Conservation (phyloP, 192 early-diverging fungal species). For the Polychytrium aggregatum region DNA sequence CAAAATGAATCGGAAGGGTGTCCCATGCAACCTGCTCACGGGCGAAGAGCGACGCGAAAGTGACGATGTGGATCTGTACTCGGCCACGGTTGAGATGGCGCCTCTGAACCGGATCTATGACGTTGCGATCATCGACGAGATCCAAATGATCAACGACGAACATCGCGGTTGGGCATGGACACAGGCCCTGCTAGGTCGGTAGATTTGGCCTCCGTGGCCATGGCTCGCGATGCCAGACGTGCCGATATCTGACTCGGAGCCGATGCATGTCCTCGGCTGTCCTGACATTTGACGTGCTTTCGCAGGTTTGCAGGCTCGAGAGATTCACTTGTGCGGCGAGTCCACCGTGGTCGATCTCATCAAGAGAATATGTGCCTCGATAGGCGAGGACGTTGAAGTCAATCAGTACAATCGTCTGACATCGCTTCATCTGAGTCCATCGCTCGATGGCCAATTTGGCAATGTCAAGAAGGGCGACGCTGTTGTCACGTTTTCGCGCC, state of each 20-base stretch:
- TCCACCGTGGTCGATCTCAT: conserved; percentile 72
- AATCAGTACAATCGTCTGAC: conserved; percentile 72
- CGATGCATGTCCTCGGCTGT: too few species aligned
- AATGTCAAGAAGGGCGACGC: conserved; percentile 72
- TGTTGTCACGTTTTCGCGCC: conserved; percentile 80
- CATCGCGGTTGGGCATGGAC: conserved; percentile 95
- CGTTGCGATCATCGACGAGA: conserved; percentile 92
- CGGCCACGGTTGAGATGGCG: conserved; percentile 90
- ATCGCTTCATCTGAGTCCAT: conserved; percentile 39
- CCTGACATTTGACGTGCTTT: too few species aligned
- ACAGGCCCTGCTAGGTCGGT: conserved; percentile 56
- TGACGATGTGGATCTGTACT: conserved; percentile 36
- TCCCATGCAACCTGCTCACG: conserved; percentile 74
- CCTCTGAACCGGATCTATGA: conserved; percentile 33
- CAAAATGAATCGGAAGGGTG: conserved; percentile 63
- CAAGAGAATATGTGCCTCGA: conserved; percentile 49
- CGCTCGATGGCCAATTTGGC: conserved; percentile 41
- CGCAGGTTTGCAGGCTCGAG: conserved; percentile 58
- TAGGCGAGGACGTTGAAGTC: conserved; percentile 70
- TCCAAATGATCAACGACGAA: conserved; percentile 86
- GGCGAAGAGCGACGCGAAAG: conserved; percentile 75
- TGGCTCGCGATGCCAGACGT: too few species aligned
- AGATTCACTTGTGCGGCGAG: conserved; percentile 92
- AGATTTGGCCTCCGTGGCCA: too few species aligned
- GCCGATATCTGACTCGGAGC: too few species aligned